Conservation (phyloP, 768 basidiomycete genomes). For the Hygrocybe coccinea region DNA sequence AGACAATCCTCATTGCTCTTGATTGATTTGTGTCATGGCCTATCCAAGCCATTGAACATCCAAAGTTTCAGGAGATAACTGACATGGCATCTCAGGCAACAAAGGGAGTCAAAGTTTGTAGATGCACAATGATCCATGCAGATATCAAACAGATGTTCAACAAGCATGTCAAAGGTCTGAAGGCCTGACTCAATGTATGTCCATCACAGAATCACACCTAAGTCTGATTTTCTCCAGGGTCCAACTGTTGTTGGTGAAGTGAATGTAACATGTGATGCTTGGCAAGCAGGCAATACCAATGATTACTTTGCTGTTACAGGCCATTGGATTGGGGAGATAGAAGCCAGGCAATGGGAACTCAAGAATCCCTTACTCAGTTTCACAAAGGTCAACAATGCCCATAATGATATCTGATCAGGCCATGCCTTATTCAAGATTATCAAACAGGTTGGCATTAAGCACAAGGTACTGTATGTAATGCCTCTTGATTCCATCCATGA, state of each 20-base stretch:
- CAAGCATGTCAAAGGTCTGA: not conserved
- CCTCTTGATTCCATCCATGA: not conserved
- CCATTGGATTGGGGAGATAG: slow-evolving; percentile 36
- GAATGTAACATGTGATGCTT: slow-evolving; percentile 36
- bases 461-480: slow-evolving; percentile 28
- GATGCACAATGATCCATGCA: slow-evolving; percentile 18
- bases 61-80: too few relatives aligned
- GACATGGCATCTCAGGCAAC: too few relatives aligned
- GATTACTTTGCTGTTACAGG: slow-evolving; percentile 38
- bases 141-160: slow-evolving; percentile 30
- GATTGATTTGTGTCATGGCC: too few relatives aligned
- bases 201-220: not conserved
- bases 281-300: slow-evolving; percentile 37
- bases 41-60: too few relatives aligned
- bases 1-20: too few relatives aligned
- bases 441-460: slow-evolving; percentile 19
- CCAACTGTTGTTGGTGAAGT: slow-evolving; percentile 10
- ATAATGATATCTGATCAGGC: slow-evolving; percentile 31
- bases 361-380: slow-evolving; percentile 33
- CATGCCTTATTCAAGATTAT: slow-evolving; percentile 36
- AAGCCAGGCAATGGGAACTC: slow-evolving; percentile 23
- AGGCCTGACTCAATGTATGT: not conserved
- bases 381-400: slow-evolving; percentile 31
- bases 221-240: not conserved
- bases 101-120: too few relatives aligned